A percentile compares a stretch with the other conserved stretches of the same genome.
Conservation (phyloP, 1,284 basidiomycete genomes). For the Cryptococcus sp. region DNA sequence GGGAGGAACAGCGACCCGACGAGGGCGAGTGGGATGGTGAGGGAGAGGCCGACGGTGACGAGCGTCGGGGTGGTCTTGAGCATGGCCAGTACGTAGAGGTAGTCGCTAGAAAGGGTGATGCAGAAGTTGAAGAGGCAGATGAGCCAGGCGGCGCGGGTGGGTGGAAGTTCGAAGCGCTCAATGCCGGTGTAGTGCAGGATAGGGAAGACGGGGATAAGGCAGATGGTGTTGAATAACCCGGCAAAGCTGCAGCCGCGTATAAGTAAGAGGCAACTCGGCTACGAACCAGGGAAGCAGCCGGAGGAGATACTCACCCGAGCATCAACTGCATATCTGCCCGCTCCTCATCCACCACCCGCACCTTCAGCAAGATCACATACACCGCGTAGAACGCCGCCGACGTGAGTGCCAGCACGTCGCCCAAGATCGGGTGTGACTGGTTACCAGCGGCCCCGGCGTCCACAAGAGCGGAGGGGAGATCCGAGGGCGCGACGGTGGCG, state of each 20-base stretch:
- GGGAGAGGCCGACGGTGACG: conserved; percentile 1
- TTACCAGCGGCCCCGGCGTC: conserved; percentile 11
- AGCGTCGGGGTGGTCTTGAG: conserved; percentile 86
- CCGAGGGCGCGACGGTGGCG: conserved; percentile 50
- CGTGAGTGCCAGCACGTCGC: conserved; percentile 74
- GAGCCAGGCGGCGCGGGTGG: conserved; percentile 58
- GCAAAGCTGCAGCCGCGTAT: conserved; percentile 58
- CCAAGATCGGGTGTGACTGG: conserved; percentile 54
- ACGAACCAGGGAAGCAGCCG: background rate
- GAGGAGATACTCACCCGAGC: conserved; percentile 59
- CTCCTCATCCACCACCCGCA: conserved; percentile 74
- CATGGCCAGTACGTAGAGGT: conserved; percentile 84
- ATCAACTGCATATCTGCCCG: conserved; percentile 89
- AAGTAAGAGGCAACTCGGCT: background rate
- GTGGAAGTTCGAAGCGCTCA: conserved; percentile 75
- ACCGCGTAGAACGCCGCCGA: conserved; percentile 84
- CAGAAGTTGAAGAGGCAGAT: conserved; percentile 79
- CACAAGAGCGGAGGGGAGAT: conserved; percentile 6
- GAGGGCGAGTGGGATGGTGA: conserved; percentile 52
- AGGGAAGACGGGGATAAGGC: conserved; percentile 76
- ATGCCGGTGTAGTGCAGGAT: conserved; percentile 71
- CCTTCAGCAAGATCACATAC: conserved; percentile 91
- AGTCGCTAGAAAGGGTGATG: conserved; percentile 81
- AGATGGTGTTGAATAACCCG: conserved; percentile 80
- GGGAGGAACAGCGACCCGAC: conserved; percentile 44